Evolutionary conservation across 2,329 filamentous ascomycete species (phyloP), one percentile per base, ranked within the genome.

Genomic region (Hymenoscyphus fructigenus): DNA sequence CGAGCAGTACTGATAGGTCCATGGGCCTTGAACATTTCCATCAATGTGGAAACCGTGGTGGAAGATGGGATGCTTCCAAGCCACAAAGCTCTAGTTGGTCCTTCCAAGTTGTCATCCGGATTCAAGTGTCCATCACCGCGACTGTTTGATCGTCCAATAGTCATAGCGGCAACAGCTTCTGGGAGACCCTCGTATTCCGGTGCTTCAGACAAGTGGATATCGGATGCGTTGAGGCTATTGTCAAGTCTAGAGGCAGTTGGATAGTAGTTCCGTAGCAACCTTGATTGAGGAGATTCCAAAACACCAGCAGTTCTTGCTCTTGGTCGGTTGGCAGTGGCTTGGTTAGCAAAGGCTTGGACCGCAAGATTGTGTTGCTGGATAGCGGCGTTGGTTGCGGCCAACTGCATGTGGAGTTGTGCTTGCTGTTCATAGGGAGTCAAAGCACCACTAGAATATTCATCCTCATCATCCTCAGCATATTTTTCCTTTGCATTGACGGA

Each of bases 401-500:
- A 78, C 73, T 88, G 85, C 71, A 87, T 84, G 69, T 88, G 85
- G 41, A 88, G 78, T 59, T 83, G 80, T 29, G 85, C 86, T 64
- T 89, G 84, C 61, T 86, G 82, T 66, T 88, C 84, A 56, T 85
- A 79, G 23, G 79, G 78, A 62, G 85, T 75, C 65, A 79, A 75
- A 26, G 83, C 83, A 32, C 70, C 75, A 59, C 67, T 66, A 9
- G 76, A 73, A 44, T 84, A 88, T 66, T 91, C 92, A 17, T 91
- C 89, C 66, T 93, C 89, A 66, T 96, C 93, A 57, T 92, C 90
- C 72, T 96, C 92, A 2, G 91, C 93, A 73, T 98, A 98, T 77
- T 95, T 96, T 76, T 98, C 94, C 78, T 96, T 97, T 63, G 96
- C 96, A 78, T 99, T 99, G 69, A 99, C 95, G 0, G 95, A 99